These are phyloP conservation scores for Colletotrichum scovillei DNA, from an alignment of 2,329 filamentous ascomycete species.

Conservation along the genomic window DNA sequence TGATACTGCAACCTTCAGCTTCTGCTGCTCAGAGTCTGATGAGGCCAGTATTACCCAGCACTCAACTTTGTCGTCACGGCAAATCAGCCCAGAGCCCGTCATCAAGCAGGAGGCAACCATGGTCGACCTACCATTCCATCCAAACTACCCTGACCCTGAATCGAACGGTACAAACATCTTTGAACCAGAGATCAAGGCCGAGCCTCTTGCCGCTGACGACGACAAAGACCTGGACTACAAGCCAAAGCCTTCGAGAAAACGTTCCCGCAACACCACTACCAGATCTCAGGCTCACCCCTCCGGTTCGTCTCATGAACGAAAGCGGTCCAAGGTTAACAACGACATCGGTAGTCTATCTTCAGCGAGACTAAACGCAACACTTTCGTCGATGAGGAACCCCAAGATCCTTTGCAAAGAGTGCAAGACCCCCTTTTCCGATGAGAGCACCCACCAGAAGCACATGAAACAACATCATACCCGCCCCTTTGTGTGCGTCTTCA, in stretches of 20 bases:
- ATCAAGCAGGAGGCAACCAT: constrained; percentile 24
- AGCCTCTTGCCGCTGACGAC: background rate
- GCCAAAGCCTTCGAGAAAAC: constrained; percentile 28
- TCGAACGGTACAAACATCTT: constrained; percentile 35
- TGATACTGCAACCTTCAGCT: constrained; percentile 11
- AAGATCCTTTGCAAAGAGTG: constrained; percentile 50
- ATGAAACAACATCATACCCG: constrained; percentile 65
- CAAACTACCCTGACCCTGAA: constrained; percentile 26
- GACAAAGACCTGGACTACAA: constrained; percentile 30
- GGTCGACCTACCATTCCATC: background rate
- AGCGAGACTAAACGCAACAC: background rate
- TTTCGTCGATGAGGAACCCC: constrained; percentile 16
- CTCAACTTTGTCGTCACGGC: constrained; percentile 14
- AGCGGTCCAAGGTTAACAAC: constrained; percentile 16
- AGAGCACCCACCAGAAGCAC: constrained; percentile 58
- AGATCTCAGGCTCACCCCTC: background rate
- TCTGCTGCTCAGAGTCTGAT: constrained; percentile 24
- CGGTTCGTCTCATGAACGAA: constrained; percentile 9
- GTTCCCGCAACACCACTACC: constrained; percentile 16
- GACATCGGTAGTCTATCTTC: background rate
- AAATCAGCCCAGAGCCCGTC: constrained; percentile 19
- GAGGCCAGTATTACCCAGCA: constrained; percentile 1
- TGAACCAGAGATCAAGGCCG: constrained; percentile 29
- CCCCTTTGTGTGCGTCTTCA: constrained; percentile 82
- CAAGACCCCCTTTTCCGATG: constrained; percentile 57